A percentile compares a stretch with the other conserved stretches of the same genome.
These are phyloP conservation scores for Acer campestre DNA, from an alignment of 345 rosid genomes.

Conservation along the genomic window DNA sequence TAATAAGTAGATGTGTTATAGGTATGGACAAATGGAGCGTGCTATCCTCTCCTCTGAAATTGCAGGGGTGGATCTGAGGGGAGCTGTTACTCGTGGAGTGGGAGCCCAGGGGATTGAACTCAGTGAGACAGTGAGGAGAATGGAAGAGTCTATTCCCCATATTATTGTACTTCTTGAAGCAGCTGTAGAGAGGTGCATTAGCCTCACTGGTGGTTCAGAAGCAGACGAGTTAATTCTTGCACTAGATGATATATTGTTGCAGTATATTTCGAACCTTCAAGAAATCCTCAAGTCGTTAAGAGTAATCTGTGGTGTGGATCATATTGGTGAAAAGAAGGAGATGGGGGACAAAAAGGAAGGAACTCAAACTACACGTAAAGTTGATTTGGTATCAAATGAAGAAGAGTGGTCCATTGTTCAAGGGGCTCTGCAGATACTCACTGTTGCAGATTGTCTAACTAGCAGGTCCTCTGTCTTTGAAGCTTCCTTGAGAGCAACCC, in stretches of 20 bases:
- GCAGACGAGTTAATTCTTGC: constrained; percentile 94
- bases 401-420: constrained; percentile 99
- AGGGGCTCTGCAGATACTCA: constrained; percentile 92
- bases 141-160: constrained; percentile 98
- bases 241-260: constrained; percentile 87
- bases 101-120: constrained; percentile 99
- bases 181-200: constrained; percentile 91
- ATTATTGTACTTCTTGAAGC: constrained; percentile 92
- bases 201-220: constrained; percentile 96
- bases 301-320: constrained; percentile 86
- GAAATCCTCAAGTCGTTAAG: constrained; percentile 94
- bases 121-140: constrained; percentile 95
- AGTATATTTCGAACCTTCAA: constrained; percentile 85
- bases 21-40: constrained; percentile 96
- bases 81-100: constrained; percentile 95
- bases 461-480: constrained; percentile 95
- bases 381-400: constrained; percentile 72
- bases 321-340: constrained; percentile 63
- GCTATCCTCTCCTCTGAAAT: constrained; percentile 89
- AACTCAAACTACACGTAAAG: constrained; percentile 61
- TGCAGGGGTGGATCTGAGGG: constrained; percentile 91
- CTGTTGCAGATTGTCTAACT: constrained; percentile 93
- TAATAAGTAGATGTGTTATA: constrained; percentile 29
- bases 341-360: constrained; percentile 70
- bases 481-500: constrained; percentile 90